Evolutionary conservation across 371 early-diverging fungal genomes (phyloP).

Genomic region (Batrachochytrium dendrobatidis): DNA sequence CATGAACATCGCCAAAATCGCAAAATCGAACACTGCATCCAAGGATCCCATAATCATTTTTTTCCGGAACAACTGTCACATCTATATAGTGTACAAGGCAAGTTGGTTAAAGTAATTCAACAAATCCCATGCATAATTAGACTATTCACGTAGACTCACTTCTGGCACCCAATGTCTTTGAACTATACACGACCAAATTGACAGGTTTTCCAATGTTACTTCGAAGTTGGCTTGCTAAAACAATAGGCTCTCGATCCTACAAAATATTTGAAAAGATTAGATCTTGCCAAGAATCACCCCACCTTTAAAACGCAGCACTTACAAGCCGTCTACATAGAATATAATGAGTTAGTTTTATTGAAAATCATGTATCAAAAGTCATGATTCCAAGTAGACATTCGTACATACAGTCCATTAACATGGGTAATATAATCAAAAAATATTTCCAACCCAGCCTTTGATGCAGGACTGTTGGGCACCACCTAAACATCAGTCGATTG

Average conservation of each 20-base stretch:
- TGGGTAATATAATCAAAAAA: conserved; percentile 71
- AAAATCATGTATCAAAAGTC: background rate
- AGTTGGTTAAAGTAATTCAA: background rate
- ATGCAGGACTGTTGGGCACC: conserved; percentile 61
- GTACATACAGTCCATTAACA: conserved; percentile 45
- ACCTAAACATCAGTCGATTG: conserved; percentile 39
- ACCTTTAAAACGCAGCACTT: no score
- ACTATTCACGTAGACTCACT: background rate
- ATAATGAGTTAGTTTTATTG: background rate
- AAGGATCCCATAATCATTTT: conserved; percentile 31
- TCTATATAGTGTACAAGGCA: no score
- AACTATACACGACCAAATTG: conserved; percentile 57
- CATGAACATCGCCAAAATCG: conserved; percentile 56
- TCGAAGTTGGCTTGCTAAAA: background rate
- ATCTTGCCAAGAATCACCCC: background rate
- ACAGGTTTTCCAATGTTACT: conserved; percentile 47
- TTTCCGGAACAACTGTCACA: conserved; percentile 47
- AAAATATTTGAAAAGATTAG: background rate
- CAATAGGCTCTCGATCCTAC: background rate
- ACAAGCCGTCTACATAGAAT: no score
- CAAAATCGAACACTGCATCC: conserved; percentile 72
- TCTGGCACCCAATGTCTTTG: conserved; percentile 30
- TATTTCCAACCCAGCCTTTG: conserved; percentile 59
- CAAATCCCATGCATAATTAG: background rate
- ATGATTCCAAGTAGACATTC: background rate